Conservation (phyloP, 148 eudicot species). For the Arctostaphylos glauca region DNA sequence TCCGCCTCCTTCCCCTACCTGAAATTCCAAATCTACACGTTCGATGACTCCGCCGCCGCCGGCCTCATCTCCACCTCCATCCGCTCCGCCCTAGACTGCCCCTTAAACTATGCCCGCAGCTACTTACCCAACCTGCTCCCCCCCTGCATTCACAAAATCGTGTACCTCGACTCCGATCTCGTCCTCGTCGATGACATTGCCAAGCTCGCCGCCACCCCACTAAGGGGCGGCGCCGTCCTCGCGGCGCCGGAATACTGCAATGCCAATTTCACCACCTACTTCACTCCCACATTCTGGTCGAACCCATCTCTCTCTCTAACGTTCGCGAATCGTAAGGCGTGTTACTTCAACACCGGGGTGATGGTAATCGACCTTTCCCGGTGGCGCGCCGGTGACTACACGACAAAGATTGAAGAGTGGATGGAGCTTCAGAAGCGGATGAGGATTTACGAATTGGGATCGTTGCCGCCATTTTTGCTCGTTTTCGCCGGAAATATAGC, state of each 20-base stretch:
- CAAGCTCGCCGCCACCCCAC: slow-evolving; percentile 31
- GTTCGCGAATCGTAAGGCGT: slow-evolving; percentile 42
- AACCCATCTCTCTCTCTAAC: slow-evolving; percentile 59
- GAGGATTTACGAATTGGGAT: slow-evolving; percentile 71
- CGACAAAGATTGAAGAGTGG: slow-evolving; percentile 75
- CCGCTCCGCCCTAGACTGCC: slow-evolving; percentile 80
- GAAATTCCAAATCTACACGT: slow-evolving; percentile 42
- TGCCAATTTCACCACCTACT: slow-evolving; percentile 70
- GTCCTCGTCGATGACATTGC: slow-evolving; percentile 66
- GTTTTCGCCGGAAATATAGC: slow-evolving; percentile 75
- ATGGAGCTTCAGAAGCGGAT: slow-evolving; percentile 79
- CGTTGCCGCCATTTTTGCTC: slow-evolving; percentile 66
- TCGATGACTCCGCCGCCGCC: slow-evolving; percentile 48
- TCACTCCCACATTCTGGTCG: slow-evolving; percentile 70
- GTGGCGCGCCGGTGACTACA: slow-evolving; percentile 68
- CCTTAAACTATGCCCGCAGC: slow-evolving; percentile 67
- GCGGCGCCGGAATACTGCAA: slow-evolving; percentile 82
- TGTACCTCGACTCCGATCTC: slow-evolving; percentile 72
- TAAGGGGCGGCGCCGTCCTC: slow-evolving; percentile 34
- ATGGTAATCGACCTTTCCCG: slow-evolving; percentile 62
- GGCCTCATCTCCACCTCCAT: slow-evolving; percentile 74
- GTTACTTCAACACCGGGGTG: slow-evolving; percentile 71
- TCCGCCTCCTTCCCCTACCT: slow-evolving; percentile 63
- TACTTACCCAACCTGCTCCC: slow-evolving; percentile 65
- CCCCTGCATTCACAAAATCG: slow-evolving; percentile 43